Percentiles rank a stretch among this genome's conserved stretches.
These are phyloP conservation scores for Acacia crassicarpa DNA, from an alignment of 306 rosid species.

Conservation along the genomic window DNA sequence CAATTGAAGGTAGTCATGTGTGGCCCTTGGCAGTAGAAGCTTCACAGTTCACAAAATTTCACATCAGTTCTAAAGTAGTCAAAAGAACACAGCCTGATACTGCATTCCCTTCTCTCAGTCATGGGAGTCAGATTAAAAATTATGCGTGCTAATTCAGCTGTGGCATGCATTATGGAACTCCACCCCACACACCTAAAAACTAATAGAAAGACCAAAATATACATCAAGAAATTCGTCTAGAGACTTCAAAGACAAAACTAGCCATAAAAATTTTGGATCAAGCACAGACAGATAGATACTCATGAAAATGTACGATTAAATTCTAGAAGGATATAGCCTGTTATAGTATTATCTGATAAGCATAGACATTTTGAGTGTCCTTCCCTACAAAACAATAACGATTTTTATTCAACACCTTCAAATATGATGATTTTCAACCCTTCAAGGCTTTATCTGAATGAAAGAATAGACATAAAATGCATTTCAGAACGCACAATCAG, in stretches of 20 bases:
- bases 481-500: not conserved
- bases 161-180: constrained; percentile 7
- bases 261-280: constrained; percentile 7
- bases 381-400: not conserved
- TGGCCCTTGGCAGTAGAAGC: not conserved
- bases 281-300: not conserved
- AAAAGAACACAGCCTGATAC: not conserved
- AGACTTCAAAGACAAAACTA: constrained; percentile 27
- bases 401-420: not conserved
- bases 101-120: not conserved
- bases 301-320: constrained; percentile 21
- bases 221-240: constrained; percentile 19
- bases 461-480: constrained; percentile 2
- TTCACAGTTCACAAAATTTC: not conserved
- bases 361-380: constrained; percentile 6
- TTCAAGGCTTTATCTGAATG: constrained; percentile 1
- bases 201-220: not conserved
- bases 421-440: constrained; percentile 17
- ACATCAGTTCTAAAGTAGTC: constrained; percentile 15
- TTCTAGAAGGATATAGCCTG: constrained; percentile 20
- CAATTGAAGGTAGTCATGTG: not conserved
- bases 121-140: not conserved
- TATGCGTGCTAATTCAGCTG: constrained; percentile 1
- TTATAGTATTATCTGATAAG: not conserved
- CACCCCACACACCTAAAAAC: not conserved